A percentile compares a stretch with the other conserved stretches of the same genome.
Conservation (phyloP, 2,329 filamentous ascomycete genomes). For the Aspergillus proliferans region DNA sequence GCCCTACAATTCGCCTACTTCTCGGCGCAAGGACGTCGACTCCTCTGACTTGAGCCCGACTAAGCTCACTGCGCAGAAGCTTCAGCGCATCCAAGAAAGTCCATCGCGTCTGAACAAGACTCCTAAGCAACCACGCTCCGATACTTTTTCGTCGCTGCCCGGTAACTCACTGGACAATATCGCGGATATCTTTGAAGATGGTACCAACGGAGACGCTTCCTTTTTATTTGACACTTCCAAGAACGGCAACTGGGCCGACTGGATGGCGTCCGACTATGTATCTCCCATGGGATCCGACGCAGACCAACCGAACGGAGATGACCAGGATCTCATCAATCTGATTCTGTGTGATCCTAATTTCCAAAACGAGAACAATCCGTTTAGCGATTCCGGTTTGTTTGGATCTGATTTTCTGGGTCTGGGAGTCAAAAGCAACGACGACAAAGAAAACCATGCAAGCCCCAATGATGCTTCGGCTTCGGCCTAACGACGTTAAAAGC, state of each 20-base stretch:
- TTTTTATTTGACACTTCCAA: constrained; percentile 23
- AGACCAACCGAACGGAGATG: constrained; percentile 13
- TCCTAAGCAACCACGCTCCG: constrained; percentile 17
- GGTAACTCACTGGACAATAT: constrained; percentile 27
- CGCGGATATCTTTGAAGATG: constrained; percentile 32
- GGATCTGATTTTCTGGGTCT: constrained; percentile 27
- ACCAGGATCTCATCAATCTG: constrained; percentile 28
- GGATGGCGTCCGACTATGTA: constrained; percentile 31
- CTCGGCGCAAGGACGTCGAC: constrained; percentile 17
- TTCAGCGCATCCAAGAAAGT: constrained; percentile 27
- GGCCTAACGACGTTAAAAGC: constrained; percentile 8
- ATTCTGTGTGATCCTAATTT: constrained; percentile 29
- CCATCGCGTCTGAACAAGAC: constrained; percentile 18
- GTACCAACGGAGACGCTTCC: constrained; percentile 19
- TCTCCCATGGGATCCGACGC: constrained; percentile 25
- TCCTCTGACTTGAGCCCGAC: constrained; percentile 20
- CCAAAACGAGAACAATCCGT: constrained; percentile 26
- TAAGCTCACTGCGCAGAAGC: constrained; percentile 26
- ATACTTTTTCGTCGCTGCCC: constrained; percentile 15
- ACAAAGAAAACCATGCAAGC: not conserved
- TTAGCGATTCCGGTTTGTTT: constrained; percentile 33
- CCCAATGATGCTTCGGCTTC: constrained; percentile 7
- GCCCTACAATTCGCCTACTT: constrained; percentile 30
- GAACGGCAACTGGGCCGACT: constrained; percentile 30
- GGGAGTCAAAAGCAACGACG: constrained; percentile 16